Conservation (phyloP, 352 stramenopile species). For the Phytophthora colocasiae region DNA sequence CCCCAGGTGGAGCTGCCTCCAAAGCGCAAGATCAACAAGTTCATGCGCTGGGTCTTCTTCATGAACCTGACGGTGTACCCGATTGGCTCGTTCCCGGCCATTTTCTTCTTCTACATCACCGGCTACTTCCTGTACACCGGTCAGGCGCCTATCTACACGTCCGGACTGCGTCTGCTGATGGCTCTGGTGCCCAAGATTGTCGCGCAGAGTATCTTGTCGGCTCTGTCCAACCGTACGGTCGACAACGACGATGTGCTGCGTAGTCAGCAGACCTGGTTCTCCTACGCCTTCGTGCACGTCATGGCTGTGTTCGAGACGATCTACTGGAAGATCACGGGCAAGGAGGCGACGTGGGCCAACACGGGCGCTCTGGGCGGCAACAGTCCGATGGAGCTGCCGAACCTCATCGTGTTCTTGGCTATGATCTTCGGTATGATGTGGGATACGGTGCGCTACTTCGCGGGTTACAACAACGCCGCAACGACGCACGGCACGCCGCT, state of each 20-base stretch:
- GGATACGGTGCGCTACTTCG: conserved; percentile 70
- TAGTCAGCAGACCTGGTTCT: conserved; percentile 83
- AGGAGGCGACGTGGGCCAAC: conserved; percentile 74
- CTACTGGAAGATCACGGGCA: conserved; percentile 83
- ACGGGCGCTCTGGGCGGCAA: conserved; percentile 68
- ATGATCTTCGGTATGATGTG: conserved; percentile 76
- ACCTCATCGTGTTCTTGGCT: conserved; percentile 69
- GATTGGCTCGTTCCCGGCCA: conserved; percentile 73
- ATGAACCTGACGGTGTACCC: conserved; percentile 84
- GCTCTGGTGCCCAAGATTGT: conserved; percentile 80
- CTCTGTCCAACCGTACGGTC: conserved; percentile 74
- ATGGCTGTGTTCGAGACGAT: conserved; percentile 77
- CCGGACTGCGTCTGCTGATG: conserved; percentile 68
- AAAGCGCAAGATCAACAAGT: conserved; percentile 75
- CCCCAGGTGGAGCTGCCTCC: conserved; percentile 57
- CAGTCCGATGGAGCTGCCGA: conserved; percentile 73
- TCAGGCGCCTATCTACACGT: conserved; percentile 77
- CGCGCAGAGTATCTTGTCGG: conserved; percentile 69
- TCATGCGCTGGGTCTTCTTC: conserved; percentile 85
- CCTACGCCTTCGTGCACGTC: conserved; percentile 78
- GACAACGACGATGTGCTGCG: conserved; percentile 79
- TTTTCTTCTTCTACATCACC: conserved; percentile 84
- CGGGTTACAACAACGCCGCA: conserved; percentile 72
- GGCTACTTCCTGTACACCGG: conserved; percentile 80
- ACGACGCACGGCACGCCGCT: conserved; percentile 71